These are phyloP conservation scores for Glonium stellatum DNA, from an alignment of 495 filamentous ascomycete species.

Conservation along the genomic window DNA sequence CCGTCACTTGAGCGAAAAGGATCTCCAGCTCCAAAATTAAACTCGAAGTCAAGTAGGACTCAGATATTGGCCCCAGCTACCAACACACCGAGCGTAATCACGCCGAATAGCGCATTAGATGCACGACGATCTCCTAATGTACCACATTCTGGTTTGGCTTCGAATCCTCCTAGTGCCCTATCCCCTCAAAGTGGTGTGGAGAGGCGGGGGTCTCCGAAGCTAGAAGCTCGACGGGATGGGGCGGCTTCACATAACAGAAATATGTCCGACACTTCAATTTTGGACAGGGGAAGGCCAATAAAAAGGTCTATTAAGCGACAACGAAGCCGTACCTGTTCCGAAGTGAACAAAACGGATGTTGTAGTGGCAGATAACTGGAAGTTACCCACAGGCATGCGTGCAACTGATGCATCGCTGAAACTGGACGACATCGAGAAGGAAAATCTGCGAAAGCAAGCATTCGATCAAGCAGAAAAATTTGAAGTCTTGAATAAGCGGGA, in stretches of 20 bases:
- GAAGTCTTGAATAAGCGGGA: constrained; percentile 61
- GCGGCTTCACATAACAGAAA: constrained; percentile 39
- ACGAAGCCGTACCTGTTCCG: constrained; percentile 26
- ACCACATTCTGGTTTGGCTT: constrained; percentile 16
- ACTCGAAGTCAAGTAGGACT: constrained; percentile 22
- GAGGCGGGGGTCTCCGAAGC: constrained; percentile 17
- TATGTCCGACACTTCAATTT: constrained; percentile 53
- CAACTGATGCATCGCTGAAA: constrained; percentile 43
- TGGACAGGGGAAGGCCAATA: constrained; percentile 53
- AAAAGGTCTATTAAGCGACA: constrained; percentile 38
- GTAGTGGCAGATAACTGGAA: constrained; percentile 30
- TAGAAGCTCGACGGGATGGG: constrained; percentile 19
- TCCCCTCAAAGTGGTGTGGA: constrained; percentile 20
- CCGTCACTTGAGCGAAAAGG: constrained; percentile 23
- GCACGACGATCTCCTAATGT: constrained; percentile 22
- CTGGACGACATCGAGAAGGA: constrained; percentile 48
- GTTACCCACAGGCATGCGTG: constrained; percentile 52
- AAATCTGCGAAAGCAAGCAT: constrained; percentile 53
- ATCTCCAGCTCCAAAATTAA: constrained; percentile 25
- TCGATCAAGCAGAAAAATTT: constrained; percentile 57
- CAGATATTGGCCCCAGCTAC: constrained; percentile 18
- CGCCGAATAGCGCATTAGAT: constrained; percentile 17
- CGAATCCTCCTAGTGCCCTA: constrained; percentile 20
- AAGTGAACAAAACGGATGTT: constrained; percentile 29
- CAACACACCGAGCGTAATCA: constrained; percentile 20